A percentile compares a stretch with the other conserved stretches of the same genome.
phyloP scores from a whole-genome alignment of 805 yeast species.

The Zygosaccharomyces rouxii region DNA sequence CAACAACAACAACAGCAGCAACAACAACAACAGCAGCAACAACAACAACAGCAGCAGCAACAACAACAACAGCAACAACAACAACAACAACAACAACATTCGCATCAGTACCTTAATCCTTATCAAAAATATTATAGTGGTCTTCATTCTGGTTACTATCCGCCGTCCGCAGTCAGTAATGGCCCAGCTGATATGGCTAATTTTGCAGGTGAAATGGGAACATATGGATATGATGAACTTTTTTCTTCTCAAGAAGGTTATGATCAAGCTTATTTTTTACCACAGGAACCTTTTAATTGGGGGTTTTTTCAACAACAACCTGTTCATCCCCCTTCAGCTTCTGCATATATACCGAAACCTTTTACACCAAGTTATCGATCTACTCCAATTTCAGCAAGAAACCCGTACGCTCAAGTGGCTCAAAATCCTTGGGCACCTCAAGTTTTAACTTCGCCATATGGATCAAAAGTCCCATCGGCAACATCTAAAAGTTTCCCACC shows the following conservation, averaged over 20 bases:
- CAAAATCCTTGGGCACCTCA: slow-evolving; percentile 15
- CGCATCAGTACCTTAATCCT: slow-evolving; percentile 10
- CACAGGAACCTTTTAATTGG: slow-evolving; percentile 16
- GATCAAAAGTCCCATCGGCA: slow-evolving; percentile 13
- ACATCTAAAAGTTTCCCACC: slow-evolving; percentile 14
- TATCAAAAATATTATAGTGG: slow-evolving; percentile 11
- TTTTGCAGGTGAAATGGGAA: slow-evolving; percentile 8
- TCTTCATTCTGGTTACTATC: slow-evolving; percentile 11
- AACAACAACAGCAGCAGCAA: slow-evolving; percentile 5
- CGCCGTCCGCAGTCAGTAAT: slow-evolving; percentile 4
- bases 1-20: slow-evolving; percentile 4
- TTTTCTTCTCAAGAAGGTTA: slow-evolving; percentile 13
- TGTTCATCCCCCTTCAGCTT: slow-evolving; percentile 19
- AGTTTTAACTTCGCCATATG: slow-evolving; percentile 13
- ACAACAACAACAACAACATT: slow-evolving; percentile 8
- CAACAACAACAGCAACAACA: slow-evolving; percentile 6
- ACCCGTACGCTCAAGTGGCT: slow-evolving; percentile 16
- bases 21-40: not conserved
- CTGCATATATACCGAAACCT: slow-evolving; percentile 16
- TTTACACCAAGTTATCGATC: slow-evolving; percentile 21
- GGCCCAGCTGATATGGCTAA: slow-evolving; percentile 8
- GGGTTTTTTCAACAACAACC: slow-evolving; percentile 21
- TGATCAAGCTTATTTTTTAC: slow-evolving; percentile 19
- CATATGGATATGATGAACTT: slow-evolving; percentile 18
- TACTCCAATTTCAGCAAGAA: slow-evolving; percentile 19